Conservation (phyloP, 306 rosid genomes). For the Calophaca sinica region DNA sequence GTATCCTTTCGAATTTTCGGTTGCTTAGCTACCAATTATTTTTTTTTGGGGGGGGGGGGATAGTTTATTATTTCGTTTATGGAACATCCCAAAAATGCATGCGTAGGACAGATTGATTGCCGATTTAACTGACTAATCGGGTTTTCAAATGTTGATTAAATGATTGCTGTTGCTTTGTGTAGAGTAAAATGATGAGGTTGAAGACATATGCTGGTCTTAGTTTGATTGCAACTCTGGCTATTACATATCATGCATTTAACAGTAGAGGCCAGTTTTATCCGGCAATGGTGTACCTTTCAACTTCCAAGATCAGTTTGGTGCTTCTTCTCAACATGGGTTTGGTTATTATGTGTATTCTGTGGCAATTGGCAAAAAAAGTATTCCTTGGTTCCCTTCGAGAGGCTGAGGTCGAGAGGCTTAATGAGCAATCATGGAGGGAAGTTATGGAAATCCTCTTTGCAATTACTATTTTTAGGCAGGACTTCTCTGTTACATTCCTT, state of each 20-base stretch:
- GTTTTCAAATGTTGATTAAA: constrained; percentile 44
- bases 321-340: constrained; percentile 97
- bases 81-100: neutral
- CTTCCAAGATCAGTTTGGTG: constrained; percentile 95
- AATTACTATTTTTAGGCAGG: constrained; percentile 95
- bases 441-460: constrained; percentile 98
- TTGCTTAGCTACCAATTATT: neutral
- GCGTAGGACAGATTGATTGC: constrained; percentile 4
- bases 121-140: constrained; percentile 1
- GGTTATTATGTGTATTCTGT: constrained; percentile 82
- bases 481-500: constrained; percentile 89
- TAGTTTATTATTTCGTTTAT: neutral
- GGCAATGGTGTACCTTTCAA: constrained; percentile 92
- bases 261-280: constrained; percentile 98
- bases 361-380: constrained; percentile 85
- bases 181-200: constrained; percentile 78
- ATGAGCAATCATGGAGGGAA: constrained; percentile 99
- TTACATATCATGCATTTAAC: constrained; percentile 87
- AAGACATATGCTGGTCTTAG: constrained; percentile 93
- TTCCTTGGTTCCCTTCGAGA: constrained; percentile 95
- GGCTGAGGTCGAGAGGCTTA: constrained; percentile 98
- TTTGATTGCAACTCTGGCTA: constrained; percentile 82
- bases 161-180: constrained; percentile 39
- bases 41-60: neutral
- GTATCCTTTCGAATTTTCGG: constrained; percentile 8